phyloP scores from a whole-genome alignment of 495 filamentous ascomycete genomes.

The Neurospora africana region DNA sequence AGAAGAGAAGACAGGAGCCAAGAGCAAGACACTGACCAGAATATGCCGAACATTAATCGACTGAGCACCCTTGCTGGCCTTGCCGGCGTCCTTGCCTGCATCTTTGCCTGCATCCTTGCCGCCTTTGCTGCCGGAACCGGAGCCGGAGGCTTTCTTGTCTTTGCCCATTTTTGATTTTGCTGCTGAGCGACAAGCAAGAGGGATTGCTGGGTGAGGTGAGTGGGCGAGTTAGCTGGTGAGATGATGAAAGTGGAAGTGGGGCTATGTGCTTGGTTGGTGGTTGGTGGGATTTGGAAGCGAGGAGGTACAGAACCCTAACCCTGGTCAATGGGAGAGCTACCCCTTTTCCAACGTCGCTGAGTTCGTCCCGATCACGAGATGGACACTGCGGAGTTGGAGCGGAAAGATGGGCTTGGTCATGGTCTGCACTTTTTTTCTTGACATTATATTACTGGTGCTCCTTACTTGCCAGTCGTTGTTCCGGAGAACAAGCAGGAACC shows the following conservation, averaged over 20 bases:
- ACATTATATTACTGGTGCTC: background rate
- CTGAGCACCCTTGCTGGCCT: constrained; percentile 56
- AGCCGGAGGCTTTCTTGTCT: constrained; percentile 27
- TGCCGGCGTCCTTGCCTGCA: constrained; percentile 36
- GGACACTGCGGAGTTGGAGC: background rate
- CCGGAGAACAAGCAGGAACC: background rate
- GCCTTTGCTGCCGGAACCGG: constrained; percentile 42
- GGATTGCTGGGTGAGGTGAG: background rate
- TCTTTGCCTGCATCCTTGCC: constrained; percentile 39
- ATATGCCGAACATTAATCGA: constrained; percentile 85
- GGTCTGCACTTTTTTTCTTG: background rate
- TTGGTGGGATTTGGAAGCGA: background rate
- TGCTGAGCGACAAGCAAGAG: background rate
- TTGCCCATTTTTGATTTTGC: constrained; percentile 13
- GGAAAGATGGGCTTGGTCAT: background rate
- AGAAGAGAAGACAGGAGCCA: background rate
- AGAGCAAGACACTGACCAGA: constrained; percentile 30
- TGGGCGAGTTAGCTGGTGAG: background rate
- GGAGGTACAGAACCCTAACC: background rate
- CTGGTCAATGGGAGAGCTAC: background rate
- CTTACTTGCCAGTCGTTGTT: background rate
- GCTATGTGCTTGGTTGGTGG: background rate
- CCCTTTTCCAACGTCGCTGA: background rate
- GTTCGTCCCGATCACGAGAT: background rate
- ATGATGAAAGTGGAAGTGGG: constrained; percentile 3